Base-by-base conservation (phyloP, 129 eudicot genomes). In the Ambrosia artemisiifolia region DNA sequence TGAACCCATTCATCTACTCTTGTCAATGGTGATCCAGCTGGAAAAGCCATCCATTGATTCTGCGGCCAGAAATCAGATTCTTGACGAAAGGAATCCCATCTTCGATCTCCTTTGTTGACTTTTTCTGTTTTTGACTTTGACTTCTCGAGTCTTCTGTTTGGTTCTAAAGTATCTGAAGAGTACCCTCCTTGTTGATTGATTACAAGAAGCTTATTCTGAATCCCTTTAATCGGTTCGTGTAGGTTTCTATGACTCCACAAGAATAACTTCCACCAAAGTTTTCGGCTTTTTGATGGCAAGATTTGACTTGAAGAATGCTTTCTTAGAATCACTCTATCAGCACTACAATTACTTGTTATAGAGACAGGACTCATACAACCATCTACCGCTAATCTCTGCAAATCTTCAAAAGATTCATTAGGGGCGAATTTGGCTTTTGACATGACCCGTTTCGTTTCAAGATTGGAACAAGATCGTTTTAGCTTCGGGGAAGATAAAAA, bases 201-300 rank as follows among this genome's bases (percentile, higher is more conserved):
- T 7, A 14, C 24, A 3, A 78, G 48, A 47, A 65, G 75, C 38
- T 53, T 77, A 17, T 43, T 54, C 11, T 38, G 81, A 67, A 69
- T 24, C 74, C 30, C 74, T 40, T 74, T 75, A 44, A 63, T 53
- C 9, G 85, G 71, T 48, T 70, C 75, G 16, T 84, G 96, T 49
- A 91, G 68, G 65, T 83, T 91, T 53, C 96, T 81, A 62, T 88
- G 97, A 75, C 96, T 88, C 96, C 97, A 91, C 1, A 91, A 78
- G 66, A 91, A 88, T 76, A 91, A 44, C 61, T 91, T 91, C 97
- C 97, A 91, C 97, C 97, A 91, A 75, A 91, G 70, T 72, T 46
- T 86, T 64, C 88, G 67, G 73, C 96, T 91, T 55, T 94, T 77
- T 2, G 97, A 91, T 3, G 97, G 97, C 18, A 91, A 77, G 24